Evolutionary conservation across 345 rosid species (phyloP), one percentile per base, ranked within the genome.

Genomic region (Aquilaria malaccensis): DNA sequence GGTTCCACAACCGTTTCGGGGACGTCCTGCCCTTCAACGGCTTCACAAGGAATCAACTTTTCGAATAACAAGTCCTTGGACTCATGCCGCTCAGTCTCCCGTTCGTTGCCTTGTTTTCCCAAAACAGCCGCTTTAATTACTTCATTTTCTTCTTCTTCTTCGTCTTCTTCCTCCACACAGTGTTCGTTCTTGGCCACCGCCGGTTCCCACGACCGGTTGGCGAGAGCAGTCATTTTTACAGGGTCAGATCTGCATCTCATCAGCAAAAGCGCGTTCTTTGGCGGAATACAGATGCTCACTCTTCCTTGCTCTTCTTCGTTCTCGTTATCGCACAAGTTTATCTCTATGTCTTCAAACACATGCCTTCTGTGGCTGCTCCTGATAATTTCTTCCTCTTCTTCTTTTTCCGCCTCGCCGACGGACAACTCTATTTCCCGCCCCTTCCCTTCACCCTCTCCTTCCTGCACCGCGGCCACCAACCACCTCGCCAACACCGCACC

Each of bases 171-270:
- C 3, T 41, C 71, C 6, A 61, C 71, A 3, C 50, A 76, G 7
- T 58, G 58, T 3, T 57, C 75, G 47, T 70, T 67, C 29, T 73
- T 64, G 0, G 77, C 76, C 52, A 67, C 33, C 31, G 89, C 90
- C 14, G 83, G 64, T 47, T 86, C 94, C 71, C 89, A 81, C 30
- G 83, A 86, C 69, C 79, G 79, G 71, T 79, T 89, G 54, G 94
- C 87, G 2, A 93, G 79, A 50, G 96, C 94, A 41, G 97, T 91
- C 80, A 93, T 84, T 74, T 83, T 87, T 11, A 89, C 96, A 63
- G 98, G 97, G 62, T 93, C 98, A 75, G 96, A 89, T 85, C 96
- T 84, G 65, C 96, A 93, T 62, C 97, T 77, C 98, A 93, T 93
- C 68, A 89, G 46, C 66, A 89, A 72, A 59, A 93, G 77, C 49